Conservation (phyloP, 2,329 filamentous ascomycete genomes). For the Xylariaceae sp. region DNA sequence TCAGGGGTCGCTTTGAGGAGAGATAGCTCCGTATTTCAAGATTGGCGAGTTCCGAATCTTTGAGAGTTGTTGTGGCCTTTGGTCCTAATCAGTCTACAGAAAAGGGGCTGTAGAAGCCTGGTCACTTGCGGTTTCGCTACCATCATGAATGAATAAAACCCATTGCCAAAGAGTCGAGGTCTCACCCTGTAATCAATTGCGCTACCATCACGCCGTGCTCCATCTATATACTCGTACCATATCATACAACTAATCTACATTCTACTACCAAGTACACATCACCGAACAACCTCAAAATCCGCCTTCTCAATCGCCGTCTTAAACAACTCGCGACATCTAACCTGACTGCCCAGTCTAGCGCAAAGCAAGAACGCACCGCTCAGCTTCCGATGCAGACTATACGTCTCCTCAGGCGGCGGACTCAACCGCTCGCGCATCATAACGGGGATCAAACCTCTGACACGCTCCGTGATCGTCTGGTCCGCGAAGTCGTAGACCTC, state of each 20-base stretch:
- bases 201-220: not conserved
- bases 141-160: not conserved
- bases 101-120: not conserved
- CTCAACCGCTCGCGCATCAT: slow-evolving; percentile 87
- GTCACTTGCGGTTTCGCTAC: not conserved
- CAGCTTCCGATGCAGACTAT: slow-evolving; percentile 88
- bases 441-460: slow-evolving; percentile 79
- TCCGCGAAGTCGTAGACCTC: slow-evolving; percentile 86
- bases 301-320: slow-evolving; percentile 45
- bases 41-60: not conserved
- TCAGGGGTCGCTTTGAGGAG: not conserved
- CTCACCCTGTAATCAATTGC: not conserved
- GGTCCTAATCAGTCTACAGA: not conserved
- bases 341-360: slow-evolving; percentile 75
- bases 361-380: slow-evolving; percentile 93
- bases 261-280: slow-evolving; percentile 4
- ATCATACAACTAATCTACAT: slow-evolving; percentile 12
- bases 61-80: not conserved
- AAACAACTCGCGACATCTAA: slow-evolving; percentile 79
- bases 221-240: not conserved
- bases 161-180: slow-evolving; percentile 5
- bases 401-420: slow-evolving; percentile 95
- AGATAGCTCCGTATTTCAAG: not conserved
- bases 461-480: slow-evolving; percentile 94
- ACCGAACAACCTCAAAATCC: slow-evolving; percentile 18